Evolutionary conservation across 2,329 filamentous ascomycete species (phyloP).

Genomic region (Curvularia sp.): DNA sequence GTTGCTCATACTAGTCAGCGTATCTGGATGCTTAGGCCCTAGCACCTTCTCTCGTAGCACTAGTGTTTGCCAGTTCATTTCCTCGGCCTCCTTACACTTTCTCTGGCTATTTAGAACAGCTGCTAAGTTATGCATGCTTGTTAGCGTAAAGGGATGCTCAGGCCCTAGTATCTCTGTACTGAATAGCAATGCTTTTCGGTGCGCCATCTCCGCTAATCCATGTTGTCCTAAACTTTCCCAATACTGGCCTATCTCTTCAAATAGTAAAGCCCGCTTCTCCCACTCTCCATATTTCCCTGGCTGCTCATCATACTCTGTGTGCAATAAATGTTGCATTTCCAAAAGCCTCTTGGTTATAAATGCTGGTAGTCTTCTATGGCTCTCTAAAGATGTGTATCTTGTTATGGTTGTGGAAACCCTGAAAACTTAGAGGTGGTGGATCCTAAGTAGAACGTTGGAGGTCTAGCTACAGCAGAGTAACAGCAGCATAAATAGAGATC

Average conservation of each 20-base stretch:
- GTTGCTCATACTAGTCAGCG: not conserved
- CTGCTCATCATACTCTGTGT: not conserved
- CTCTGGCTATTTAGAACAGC: not conserved
- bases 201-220: not conserved
- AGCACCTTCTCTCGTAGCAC: not conserved
- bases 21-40: slow-evolving; percentile 3
- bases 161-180: slow-evolving; percentile 10
- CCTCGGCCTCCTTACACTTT: slow-evolving; percentile 3
- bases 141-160: not conserved
- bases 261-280: not conserved
- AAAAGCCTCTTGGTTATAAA: too few relatives aligned
- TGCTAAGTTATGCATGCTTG: not conserved
- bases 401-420: not conserved
- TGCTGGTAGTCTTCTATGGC: not conserved
- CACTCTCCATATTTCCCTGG: not conserved
- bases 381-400: not conserved
- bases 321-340: too few relatives aligned
- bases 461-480: too few relatives aligned
- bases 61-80: not conserved
- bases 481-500: not conserved
- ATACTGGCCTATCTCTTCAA: not conserved
- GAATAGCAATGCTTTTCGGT: not conserved
- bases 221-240: not conserved
- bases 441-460: not conserved
- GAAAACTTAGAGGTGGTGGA: not conserved